These are phyloP conservation scores for Ambrosia artemisiifolia DNA, from an alignment of 129 eudicot genomes.

Conservation along the genomic window DNA sequence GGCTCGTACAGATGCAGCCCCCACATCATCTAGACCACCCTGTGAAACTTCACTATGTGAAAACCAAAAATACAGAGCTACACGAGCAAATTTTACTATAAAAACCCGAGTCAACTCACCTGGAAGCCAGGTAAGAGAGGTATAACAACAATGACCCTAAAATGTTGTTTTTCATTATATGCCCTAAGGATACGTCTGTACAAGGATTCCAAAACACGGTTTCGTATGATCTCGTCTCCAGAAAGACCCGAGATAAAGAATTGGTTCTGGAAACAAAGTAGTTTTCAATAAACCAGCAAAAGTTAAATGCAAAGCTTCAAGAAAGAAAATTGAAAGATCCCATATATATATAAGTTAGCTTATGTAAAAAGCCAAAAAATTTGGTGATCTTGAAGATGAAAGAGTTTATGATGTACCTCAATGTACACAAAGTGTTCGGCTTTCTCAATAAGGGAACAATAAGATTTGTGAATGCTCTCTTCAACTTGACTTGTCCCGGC, in stretches of 20 bases:
- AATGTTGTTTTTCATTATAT: constrained; percentile 68
- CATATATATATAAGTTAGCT: neutral
- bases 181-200: constrained; percentile 82
- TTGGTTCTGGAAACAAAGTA: constrained; percentile 75
- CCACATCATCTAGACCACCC: constrained; percentile 98
- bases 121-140: constrained; percentile 96
- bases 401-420: constrained; percentile 56
- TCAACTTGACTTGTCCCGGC: constrained; percentile 99
- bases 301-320: neutral
- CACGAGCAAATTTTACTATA: neutral
- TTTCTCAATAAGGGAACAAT: constrained; percentile 91
- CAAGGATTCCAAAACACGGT: constrained; percentile 82
- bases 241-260: constrained; percentile 97
- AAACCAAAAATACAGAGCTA: constrained; percentile 18
- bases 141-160: constrained; percentile 79
- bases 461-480: constrained; percentile 91
- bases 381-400: constrained; percentile 10
- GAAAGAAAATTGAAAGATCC: neutral
- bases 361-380: neutral
- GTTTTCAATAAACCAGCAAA: constrained; percentile 9
- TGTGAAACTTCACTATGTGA: constrained; percentile 26
- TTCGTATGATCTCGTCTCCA: constrained; percentile 78
- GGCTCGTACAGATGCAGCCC: constrained; percentile 98
- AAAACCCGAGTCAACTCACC: constrained; percentile 6
- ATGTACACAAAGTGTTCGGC: constrained; percentile 93